phyloP scores from a whole-genome alignment of 2,329 filamentous ascomycete genomes.

The Monilinia laxa region DNA sequence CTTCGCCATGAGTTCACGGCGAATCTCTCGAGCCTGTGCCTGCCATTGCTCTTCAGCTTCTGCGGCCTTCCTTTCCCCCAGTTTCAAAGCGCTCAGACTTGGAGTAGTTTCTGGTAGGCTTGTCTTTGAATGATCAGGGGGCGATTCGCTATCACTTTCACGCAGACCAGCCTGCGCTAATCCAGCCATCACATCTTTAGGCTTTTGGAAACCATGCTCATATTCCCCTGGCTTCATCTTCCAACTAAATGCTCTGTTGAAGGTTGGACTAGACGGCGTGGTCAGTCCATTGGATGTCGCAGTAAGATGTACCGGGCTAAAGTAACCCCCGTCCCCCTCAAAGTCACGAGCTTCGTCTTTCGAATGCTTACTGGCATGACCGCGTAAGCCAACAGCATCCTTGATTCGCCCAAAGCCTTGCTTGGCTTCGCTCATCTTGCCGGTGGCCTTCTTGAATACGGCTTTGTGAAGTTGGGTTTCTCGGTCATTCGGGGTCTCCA shows the following conservation, averaged over 20 bases:
- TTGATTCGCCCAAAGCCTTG: slow-evolving; percentile 83
- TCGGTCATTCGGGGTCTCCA: slow-evolving; percentile 55
- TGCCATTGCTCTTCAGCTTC: slow-evolving; percentile 37
- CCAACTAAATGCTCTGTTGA: slow-evolving; percentile 59
- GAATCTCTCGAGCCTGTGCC: slow-evolving; percentile 45
- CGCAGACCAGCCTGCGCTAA: slow-evolving; percentile 19
- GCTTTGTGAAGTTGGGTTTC: slow-evolving; percentile 58
- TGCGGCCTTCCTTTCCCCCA: slow-evolving; percentile 28
- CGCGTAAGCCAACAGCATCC: slow-evolving; percentile 67
- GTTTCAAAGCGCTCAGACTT: slow-evolving; percentile 22
- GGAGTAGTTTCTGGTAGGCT: slow-evolving; percentile 18
- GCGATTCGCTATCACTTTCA: slow-evolving; percentile 26
- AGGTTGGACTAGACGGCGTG: slow-evolving; percentile 34
- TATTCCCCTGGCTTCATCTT: slow-evolving; percentile 64
- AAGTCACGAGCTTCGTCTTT: slow-evolving; percentile 48
- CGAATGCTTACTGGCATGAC: slow-evolving; percentile 55
- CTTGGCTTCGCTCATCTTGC: slow-evolving; percentile 75
- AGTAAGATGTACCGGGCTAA: slow-evolving; percentile 32
- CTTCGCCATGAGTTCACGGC: slow-evolving; percentile 45
- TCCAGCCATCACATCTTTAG: slow-evolving; percentile 25
- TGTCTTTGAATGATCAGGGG: slow-evolving; percentile 24
- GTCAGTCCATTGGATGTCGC: slow-evolving; percentile 26
- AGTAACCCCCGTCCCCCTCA: slow-evolving; percentile 32
- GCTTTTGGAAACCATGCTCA: slow-evolving; percentile 38
- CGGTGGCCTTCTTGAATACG: slow-evolving; percentile 77